Base-by-base conservation (phyloP, 805 yeast species). In the Komagataella kurtzmanii region DNA sequence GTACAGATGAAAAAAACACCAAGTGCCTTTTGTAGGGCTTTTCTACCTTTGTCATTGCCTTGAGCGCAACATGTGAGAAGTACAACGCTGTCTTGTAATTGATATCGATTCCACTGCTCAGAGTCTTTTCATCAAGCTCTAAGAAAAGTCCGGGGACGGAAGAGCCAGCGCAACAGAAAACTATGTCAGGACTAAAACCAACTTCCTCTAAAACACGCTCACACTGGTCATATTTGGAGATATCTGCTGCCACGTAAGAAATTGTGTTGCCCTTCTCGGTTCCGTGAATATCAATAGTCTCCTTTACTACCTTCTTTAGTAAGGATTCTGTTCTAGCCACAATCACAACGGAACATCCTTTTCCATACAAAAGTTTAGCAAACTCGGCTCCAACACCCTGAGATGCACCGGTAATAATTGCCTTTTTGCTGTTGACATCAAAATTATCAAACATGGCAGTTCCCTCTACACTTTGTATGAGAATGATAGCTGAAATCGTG, bases 331-430 rank as follows among this genome's bases (percentile, higher is more conserved):
- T 83, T 56, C 99, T 73, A 1, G 97, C 88, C 10, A 90, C 84
- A 17, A 93, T 66, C 1, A 85, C 69, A 1, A 90, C 86, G 51
- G 77, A 74, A 44, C 89, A 85, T 3, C 83, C 81, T 17, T 62
- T 58, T 3, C 50, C n/a, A 21, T 57, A 60, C 2, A 71, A 54
- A 52, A 76, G 72, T 46, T 70, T 68, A 0, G 95, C 96, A 52
- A 91, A 65, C 44, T 84, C 86, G 3, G 81, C 81, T 0, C 99
- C 99, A 1, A 91, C 70, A 0, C 99, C 99, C 61, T 91, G 99
- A 0, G 97, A 88, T 0, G 88, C 98, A 3, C 99, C 99, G 0
- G 96, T 79, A n/a, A 91, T 74, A 17, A 91, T 74, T 2, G 84
- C 89, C 1, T 77, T 62, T 61, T 75, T 77, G 24, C 76, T 75